These are phyloP conservation scores for Butyriboletus loyo DNA, from an alignment of 768 basidiomycete genomes.

Conservation along the genomic window DNA sequence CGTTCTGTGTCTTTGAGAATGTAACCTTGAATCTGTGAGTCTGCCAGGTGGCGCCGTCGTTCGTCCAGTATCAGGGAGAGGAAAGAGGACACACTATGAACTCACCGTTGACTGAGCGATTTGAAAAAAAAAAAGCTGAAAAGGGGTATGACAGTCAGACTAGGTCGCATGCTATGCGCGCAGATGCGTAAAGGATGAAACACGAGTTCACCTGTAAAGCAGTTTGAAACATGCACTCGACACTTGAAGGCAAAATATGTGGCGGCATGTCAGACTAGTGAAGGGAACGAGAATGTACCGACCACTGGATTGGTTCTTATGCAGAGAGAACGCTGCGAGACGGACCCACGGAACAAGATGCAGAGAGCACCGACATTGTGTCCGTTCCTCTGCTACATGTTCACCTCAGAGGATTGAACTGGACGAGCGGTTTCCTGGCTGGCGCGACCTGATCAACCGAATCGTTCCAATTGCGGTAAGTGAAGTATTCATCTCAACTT, in stretches of 20 bases:
- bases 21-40: not conserved
- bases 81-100: constrained; percentile 4
- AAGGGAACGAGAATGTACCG: not conserved
- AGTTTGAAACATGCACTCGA: not conserved
- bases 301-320: constrained; percentile 11
- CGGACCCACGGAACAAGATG: constrained; percentile 3
- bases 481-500: constrained; percentile 8
- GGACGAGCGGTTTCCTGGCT: not conserved
- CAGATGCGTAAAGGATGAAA: constrained; percentile 2
- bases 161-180: constrained; percentile 1
- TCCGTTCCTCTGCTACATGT: not conserved
- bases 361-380: not conserved
- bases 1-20: constrained; percentile 2
- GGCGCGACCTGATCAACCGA: not conserved
- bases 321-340: not conserved
- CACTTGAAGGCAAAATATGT: constrained; percentile 17
- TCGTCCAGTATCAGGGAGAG: constrained; percentile 5
- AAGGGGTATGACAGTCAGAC: not conserved
- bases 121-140: not conserved
- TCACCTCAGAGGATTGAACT: not conserved
- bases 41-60: constrained; percentile 7
- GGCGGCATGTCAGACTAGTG: constrained; percentile 12
- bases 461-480: constrained; percentile 23
- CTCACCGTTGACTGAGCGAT: not conserved
- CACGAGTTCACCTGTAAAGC: constrained; percentile 5